These are phyloP conservation scores for Blastobotrys ciferrii DNA, from an alignment of 1,139 yeast genomes.

Conservation along the genomic window DNA sequence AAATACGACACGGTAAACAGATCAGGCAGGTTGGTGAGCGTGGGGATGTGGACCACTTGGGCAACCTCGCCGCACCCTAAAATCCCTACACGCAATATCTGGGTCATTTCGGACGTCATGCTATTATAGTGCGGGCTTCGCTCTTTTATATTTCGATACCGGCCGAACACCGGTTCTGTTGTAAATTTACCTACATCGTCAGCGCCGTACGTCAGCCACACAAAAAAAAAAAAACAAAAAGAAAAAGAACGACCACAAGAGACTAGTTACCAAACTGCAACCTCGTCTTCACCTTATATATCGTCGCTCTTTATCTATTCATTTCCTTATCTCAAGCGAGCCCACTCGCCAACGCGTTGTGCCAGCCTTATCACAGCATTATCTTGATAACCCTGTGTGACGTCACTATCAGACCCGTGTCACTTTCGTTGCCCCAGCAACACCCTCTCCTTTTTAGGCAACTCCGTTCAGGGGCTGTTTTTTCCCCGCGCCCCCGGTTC, in stretches of 20 bases:
- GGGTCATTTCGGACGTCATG: neutral
- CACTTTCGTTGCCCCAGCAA: too few relatives aligned
- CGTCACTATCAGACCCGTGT: neutral
- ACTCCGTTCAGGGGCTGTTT: too few relatives aligned
- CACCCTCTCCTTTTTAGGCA: too few relatives aligned
- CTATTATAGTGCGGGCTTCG: neutral
- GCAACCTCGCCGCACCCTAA: constrained; percentile 11
- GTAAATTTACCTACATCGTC: neutral
- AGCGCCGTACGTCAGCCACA: neutral
- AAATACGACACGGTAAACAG: constrained; percentile 1
- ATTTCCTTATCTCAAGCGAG: neutral
- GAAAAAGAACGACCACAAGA: too few relatives aligned
- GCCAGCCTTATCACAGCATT: neutral
- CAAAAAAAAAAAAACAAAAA: neutral
- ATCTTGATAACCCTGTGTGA: neutral
- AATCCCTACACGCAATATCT: constrained; percentile 6
- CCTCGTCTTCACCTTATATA: too few relatives aligned
- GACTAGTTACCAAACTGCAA: too few relatives aligned
- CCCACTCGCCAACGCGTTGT: neutral
- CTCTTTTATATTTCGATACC: neutral
- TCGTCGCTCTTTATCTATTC: too few relatives aligned
- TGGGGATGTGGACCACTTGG: constrained; percentile 10
- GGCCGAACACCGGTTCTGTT: neutral
- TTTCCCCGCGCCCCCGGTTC: too few relatives aligned
- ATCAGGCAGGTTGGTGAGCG: constrained; percentile 5